These are phyloP conservation scores for Penicillium cinerascens DNA, from an alignment of 495 filamentous ascomycete genomes.

Conservation along the genomic window DNA sequence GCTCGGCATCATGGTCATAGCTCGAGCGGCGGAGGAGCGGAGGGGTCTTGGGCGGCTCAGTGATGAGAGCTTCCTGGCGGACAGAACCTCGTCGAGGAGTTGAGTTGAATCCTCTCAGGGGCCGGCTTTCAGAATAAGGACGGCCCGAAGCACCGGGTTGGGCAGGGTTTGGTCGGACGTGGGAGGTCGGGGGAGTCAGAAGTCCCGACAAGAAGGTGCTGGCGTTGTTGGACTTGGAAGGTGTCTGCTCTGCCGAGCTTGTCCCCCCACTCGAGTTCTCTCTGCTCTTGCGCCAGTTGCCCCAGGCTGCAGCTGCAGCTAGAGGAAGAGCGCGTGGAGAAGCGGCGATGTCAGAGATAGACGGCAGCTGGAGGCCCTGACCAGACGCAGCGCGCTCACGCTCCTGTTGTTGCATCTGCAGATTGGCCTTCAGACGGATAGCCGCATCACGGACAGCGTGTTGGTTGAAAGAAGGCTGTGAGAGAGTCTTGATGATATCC, in stretches of 20 bases:
- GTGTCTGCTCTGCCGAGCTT: conserved; percentile 54
- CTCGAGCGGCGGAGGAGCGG: conserved; percentile 64
- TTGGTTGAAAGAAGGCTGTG: conserved; percentile 67
- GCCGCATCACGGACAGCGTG: conserved; percentile 80
- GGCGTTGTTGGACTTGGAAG: conserved; percentile 56
- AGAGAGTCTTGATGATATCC: conserved; percentile 81
- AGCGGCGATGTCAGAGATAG: conserved; percentile 61
- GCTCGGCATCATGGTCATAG: conserved; percentile 71
- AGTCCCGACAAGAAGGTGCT: conserved; percentile 66
- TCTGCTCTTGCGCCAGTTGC: conserved; percentile 71
- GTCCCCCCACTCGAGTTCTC: conserved; percentile 36
- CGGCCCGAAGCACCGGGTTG: conserved; percentile 40
- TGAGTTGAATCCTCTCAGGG: conserved; percentile 33
- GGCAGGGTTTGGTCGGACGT: conserved; percentile 54
- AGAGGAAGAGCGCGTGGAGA: conserved; percentile 78
- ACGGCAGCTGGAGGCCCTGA: conserved; percentile 49
- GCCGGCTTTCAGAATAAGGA: conserved; percentile 41
- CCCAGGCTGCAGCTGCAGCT: conserved; percentile 78
- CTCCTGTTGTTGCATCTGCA: conserved; percentile 97
- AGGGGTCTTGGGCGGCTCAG: conserved; percentile 58
- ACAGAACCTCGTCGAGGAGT: conserved; percentile 30
- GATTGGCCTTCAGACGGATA: conserved; percentile 86
- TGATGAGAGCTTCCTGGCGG: conserved; percentile 33
- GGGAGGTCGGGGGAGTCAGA: conserved; percentile 75
- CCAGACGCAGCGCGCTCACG: conserved; percentile 64